Evolutionary conservation across 108 stramenopile genomes (phyloP), one percentile per base, ranked within the genome.

Genomic region (Skeletonema menzelii): DNA sequence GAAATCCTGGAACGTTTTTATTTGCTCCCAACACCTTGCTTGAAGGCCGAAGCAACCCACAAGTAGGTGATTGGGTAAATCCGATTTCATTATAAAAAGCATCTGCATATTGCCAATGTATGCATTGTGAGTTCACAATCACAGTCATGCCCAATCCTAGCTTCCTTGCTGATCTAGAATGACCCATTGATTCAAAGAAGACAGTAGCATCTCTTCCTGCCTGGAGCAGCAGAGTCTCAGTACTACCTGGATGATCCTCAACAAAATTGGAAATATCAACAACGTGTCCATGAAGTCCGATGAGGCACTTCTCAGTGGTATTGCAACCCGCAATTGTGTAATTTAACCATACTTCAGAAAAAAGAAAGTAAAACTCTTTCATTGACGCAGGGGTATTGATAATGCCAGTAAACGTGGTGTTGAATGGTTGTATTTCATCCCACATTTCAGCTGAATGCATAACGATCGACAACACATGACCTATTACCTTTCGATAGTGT

Each of bases 181-280:
- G 97, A 0, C 93, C 92, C 71, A 98, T 90, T 38, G 86, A 91
- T 69, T 95, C 93, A 84, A 98, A 98, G 57, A 93, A 87, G 15
- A 77, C 69, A 7, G 95, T 96, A 3, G 97, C 91, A 75, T 98
- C 97, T 27, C 79, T 65, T 17, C 97, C 97, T 4, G 95, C 79
- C 75, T 95, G 94, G 8, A 94, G 88, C 80, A 97, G 75, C 5
- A 98, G 79, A 12, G 96, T 97, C 58, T 98, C 97, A 22, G 91
- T 89, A 40, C 85, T 85, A 27, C 97, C 97, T 27, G 97, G 97
- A 82, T 98, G 97, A 8, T 66, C n/a, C 46, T 85, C 65, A 60
- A 97, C 61, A 80, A 98, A 98, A n/a, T 71, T 59, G 28, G 95
- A 93, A 61, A 98, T 85, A 73, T 98, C 92, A 69, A 92, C 97